A percentile compares a stretch with the other conserved stretches of the same genome.
Conservation (phyloP, 805 yeast genomes). For the Lipomyces kockii region DNA sequence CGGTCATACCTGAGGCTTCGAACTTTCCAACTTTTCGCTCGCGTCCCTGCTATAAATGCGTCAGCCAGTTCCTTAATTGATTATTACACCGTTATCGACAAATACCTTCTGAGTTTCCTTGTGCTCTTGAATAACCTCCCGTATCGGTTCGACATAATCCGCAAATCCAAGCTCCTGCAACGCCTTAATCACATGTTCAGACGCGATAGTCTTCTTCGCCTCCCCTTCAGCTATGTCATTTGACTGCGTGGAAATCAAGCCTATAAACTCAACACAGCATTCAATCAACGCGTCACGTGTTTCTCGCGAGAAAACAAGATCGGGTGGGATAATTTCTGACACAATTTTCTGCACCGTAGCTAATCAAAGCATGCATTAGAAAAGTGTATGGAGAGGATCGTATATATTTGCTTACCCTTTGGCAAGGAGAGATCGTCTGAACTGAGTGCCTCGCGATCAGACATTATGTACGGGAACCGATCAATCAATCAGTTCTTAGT, state of each 20-base stretch:
- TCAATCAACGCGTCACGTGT: constrained; percentile 95
- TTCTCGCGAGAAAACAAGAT: constrained; percentile 84
- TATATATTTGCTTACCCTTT: constrained; percentile 45
- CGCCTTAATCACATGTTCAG: constrained; percentile 93
- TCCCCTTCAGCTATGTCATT: constrained; percentile 97
- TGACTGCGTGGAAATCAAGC: constrained; percentile 90
- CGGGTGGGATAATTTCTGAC: constrained; percentile 86
- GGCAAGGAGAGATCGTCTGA: constrained; percentile 53
- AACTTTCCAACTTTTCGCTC: constrained; percentile 91
- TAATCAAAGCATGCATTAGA: constrained; percentile 17
- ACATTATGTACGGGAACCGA: constrained; percentile 22
- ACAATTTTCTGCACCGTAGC: constrained; percentile 97
- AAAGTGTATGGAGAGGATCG: not conserved
- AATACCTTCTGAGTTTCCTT: constrained; percentile 76
- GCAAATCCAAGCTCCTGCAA: constrained; percentile 83
- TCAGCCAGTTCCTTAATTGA: constrained; percentile 1
- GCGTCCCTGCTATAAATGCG: constrained; percentile 50
- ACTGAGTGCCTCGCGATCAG: constrained; percentile 36
- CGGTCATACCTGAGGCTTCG: constrained; percentile 88
- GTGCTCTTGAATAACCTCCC: constrained; percentile 80
- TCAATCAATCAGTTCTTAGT: not conserved
- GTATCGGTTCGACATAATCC: constrained; percentile 80
- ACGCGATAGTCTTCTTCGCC: constrained; percentile 92
- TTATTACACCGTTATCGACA: not conserved
- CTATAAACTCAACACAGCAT: constrained; percentile 93